Percentiles rank a stretch among this genome's conserved stretches.
Conservation (phyloP, 2,329 filamentous ascomycete genomes). For the Exutisphaerella laricina region DNA sequence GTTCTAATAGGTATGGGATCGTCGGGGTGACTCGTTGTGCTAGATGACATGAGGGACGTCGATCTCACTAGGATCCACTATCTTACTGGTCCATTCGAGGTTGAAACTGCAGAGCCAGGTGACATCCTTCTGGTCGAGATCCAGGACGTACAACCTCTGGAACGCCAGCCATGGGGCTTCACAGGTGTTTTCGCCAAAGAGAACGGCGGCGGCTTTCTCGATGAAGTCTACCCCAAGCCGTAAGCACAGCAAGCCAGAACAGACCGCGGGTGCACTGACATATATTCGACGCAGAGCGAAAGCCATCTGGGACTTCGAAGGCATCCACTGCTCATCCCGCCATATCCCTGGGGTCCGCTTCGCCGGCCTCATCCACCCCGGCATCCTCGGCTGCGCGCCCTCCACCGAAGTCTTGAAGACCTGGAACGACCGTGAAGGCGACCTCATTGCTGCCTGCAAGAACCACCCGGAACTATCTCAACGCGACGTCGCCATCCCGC, state of each 20-base stretch:
- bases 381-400: conserved; percentile 84
- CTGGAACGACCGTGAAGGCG: conserved; percentile 79
- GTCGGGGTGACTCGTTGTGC: conserved; percentile 42
- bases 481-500: conserved; percentile 71
- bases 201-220: conserved; percentile 80
- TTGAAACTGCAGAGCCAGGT: conserved; percentile 77
- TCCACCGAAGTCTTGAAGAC: conserved; percentile 68
- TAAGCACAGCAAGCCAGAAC: too few relatives aligned
- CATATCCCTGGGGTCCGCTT: conserved; percentile 87
- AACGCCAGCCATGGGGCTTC: conserved; percentile 85
- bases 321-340: conserved; percentile 74
- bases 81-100: conserved; percentile 80
- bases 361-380: conserved; percentile 79
- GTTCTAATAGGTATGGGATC: conserved; percentile 44
- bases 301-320: conserved; percentile 73
- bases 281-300: conserved; percentile 65
- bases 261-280: too few relatives aligned
- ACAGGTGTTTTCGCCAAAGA: conserved; percentile 72
- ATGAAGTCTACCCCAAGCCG: conserved; percentile 80
- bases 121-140: conserved; percentile 85
- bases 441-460: conserved; percentile 65
- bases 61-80: conserved; percentile 84
- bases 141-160: conserved; percentile 83
- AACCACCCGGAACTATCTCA: conserved; percentile 45
- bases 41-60: conserved; percentile 75